phyloP scores from a whole-genome alignment of 1,284 basidiomycete species.

The Cutaneotrichosporon sp. region DNA sequence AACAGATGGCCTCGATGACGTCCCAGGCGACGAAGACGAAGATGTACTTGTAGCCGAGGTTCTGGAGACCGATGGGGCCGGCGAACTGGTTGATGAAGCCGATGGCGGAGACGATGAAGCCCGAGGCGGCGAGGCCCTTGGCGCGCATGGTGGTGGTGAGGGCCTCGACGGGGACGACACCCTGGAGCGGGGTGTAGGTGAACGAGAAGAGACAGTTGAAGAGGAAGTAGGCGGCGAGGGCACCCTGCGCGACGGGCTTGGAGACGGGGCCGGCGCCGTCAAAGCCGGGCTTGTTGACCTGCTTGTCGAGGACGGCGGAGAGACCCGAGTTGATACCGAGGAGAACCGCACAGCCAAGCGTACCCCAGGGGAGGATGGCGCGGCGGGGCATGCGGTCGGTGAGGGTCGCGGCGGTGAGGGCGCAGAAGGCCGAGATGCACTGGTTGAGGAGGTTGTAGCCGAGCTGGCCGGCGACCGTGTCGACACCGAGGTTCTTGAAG shows the following conservation, averaged over 20 bases:
- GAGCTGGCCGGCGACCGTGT: conserved; percentile 49
- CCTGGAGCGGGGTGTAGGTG: conserved; percentile 47
- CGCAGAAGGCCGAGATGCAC: conserved; percentile 59
- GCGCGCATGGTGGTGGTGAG: conserved; percentile 89
- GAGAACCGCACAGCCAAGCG: conserved; percentile 33
- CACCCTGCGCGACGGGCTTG: conserved; percentile 11
- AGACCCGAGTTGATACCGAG: conserved; percentile 46
- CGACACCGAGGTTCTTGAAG: conserved; percentile 32
- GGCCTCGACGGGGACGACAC: conserved; percentile 88
- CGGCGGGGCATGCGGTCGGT: conserved; percentile 41
- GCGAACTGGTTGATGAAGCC: conserved; percentile 58
- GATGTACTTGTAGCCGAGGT: conserved; percentile 49
- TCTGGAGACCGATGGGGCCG: conserved; percentile 56
- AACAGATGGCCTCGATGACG: conserved; percentile 40
- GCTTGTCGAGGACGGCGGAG: conserved; percentile 31
- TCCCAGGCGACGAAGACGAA: conserved; percentile 47
- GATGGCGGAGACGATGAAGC: conserved; percentile 57
- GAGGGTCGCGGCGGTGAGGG: conserved; percentile 46
- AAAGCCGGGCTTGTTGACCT: conserved; percentile 12
- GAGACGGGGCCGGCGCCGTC: neutral
- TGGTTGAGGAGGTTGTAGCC: conserved; percentile 62
- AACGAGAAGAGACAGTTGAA: conserved; percentile 33
- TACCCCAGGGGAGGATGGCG: conserved; percentile 39
- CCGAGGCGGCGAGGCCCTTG: conserved; percentile 59
- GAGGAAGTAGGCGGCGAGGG: conserved; percentile 50